Base-by-base conservation (phyloP, 1,284 basidiomycete genomes). In the Entoloma clypeatum region DNA sequence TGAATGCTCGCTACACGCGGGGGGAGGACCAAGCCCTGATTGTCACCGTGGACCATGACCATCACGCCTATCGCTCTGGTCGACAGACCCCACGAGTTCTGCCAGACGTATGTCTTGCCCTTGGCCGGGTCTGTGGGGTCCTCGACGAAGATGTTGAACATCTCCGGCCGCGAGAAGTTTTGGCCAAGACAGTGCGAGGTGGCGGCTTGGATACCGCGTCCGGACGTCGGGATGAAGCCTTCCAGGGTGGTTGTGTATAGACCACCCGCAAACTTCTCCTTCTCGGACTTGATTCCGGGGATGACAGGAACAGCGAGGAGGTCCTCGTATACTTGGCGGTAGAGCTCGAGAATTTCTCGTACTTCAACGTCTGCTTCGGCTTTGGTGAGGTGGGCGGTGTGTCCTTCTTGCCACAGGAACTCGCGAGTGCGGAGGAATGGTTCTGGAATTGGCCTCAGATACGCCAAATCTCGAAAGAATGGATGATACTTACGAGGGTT, bases 391-490 rank as follows among this genome's bases (percentile, higher is more conserved):
- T 89, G 84, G 2, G 95, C 96, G 4, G 96, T 98, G 74, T 99
- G 95, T 33, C 95, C 95, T 68, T 99, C 96, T 71, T 99, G 95
- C 95, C 96, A 99, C 24, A 99, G 73, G 78, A 98, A 99, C 70
- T 99, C 95, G 59, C 96, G 90, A 2, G 96, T 99, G 49, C 95
- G 92, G 29, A 99, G 78, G 87, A 99, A 99, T 2, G 95, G 95
- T 68, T 99, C 83, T 87, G 58, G 9, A 28, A 49, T 33, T 28
- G 11, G 30, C 11, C 11, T 28, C 14, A 28, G 26, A 9, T 4
- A 5, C 9, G 9, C 9, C 14, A 9, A 4, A 9, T 28, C 11
- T 28, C 3, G 3, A 9, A 14, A 9, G 41, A 23, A 28, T 36
- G 35, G 5, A 48, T 13, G 30, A n/a, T n/a, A 59, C 68, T 54